A percentile compares a stretch with the other conserved stretches of the same genome.
Conservation (phyloP, 768 basidiomycete species). For the Mycena pura region DNA sequence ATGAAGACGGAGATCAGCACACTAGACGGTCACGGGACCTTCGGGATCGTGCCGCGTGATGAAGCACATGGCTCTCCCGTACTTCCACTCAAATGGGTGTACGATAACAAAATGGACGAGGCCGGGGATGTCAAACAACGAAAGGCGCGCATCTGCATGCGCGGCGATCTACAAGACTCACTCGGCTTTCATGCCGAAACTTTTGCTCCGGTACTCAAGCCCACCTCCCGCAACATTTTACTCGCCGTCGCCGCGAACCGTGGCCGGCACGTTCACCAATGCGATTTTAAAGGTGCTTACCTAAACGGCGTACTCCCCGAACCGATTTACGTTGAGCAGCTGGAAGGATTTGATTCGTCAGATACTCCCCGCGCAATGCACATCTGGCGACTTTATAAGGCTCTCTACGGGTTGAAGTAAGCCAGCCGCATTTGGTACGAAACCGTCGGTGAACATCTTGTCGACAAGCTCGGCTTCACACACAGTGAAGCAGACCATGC, state of each 20-base stretch:
- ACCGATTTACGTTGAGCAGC: slow-evolving; percentile 43
- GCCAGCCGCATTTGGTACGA: slow-evolving; percentile 28
- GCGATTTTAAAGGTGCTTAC: slow-evolving; percentile 23
- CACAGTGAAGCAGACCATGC: slow-evolving; percentile 15
- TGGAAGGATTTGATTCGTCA: slow-evolving; percentile 27
- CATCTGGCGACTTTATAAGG: slow-evolving; percentile 29
- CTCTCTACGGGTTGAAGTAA: slow-evolving; percentile 35
- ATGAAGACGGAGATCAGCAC: slow-evolving; percentile 29
- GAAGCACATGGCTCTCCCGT: not conserved
- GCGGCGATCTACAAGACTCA: slow-evolving; percentile 44
- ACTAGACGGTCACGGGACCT: slow-evolving; percentile 33
- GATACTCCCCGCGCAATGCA: slow-evolving; percentile 3
- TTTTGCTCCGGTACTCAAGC: slow-evolving; percentile 34
- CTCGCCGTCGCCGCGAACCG: slow-evolving; percentile 36
- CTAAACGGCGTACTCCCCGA: slow-evolving; percentile 23
- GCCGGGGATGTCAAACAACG: slow-evolving; percentile 7
- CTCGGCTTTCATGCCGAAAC: slow-evolving; percentile 47
- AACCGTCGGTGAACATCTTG: slow-evolving; percentile 1
- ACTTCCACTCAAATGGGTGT: slow-evolving; percentile 40
- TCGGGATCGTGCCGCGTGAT: slow-evolving; percentile 26
- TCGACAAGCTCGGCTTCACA: not conserved
- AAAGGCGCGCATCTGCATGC: slow-evolving; percentile 41
- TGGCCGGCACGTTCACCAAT: slow-evolving; percentile 37
- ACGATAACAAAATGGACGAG: slow-evolving; percentile 29
- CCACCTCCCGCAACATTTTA: slow-evolving; percentile 27